Base-by-base conservation (phyloP, 2,329 filamentous ascomycete species). In the Cercospora sesami region DNA sequence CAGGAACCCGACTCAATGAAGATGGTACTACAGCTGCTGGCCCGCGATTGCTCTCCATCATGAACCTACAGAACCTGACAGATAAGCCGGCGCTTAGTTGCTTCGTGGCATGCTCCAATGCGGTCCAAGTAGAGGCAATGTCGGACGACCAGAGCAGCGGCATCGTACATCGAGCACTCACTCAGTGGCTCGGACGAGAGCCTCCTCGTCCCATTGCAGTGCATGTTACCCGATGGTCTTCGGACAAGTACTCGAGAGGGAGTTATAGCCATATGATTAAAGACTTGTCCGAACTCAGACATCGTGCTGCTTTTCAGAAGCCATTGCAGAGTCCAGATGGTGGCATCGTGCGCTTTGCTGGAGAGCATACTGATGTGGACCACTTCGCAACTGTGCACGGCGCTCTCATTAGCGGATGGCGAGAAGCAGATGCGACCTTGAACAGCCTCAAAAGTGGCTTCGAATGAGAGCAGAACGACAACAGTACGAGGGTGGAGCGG, bases 331-430 rank as follows among this genome's bases (percentile, higher is more conserved):
- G 48, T 36, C 31, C 48, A 18, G n/a, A 60, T 10, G 71, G 71
- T 45, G 68, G 33, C 7, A 59, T 57, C n/a, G 45, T 75, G 45
- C 68, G 72, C n/a, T 75, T 75, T 68, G 73, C 69, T 23, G 73
- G 73, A 30, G 73, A 75, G 61, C 73, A 75, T 63, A 75, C 72
- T 21, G 72, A 70, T 63, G 55, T 68, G 7, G 69, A 73, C 61
- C 73, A 75, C 58, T 75, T 75, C 48, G 73, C 73, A n/a, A 75
- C 72, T 26, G 73, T 71, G 39, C 73, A 75, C 68, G 73, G 73
- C 5, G 73, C 73, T n/a, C 64, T 75, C 21, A 51, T 75, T 14
- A 73, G 71, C 30, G 73, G 73, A 30, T 71, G 73, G 71, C 61
- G 73, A n/a, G 73, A 75, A 55, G 73, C 73, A 4, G 69, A 74